Evolutionary conservation across 192 early-diverging fungal genomes (phyloP).

Genomic region (Gaertneriomyces semiglobifer): DNA sequence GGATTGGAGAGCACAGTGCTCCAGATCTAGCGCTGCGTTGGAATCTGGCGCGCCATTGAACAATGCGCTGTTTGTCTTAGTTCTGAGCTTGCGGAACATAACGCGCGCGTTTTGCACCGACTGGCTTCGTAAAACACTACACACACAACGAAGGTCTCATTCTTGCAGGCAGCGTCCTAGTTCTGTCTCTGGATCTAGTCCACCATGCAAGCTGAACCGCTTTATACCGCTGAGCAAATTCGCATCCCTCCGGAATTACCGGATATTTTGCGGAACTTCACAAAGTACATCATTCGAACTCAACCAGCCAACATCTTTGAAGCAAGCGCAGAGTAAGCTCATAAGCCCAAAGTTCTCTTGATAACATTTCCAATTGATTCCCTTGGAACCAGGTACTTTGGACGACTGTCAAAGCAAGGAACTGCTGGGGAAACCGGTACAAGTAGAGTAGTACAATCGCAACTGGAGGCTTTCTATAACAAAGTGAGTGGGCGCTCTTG

Average conservation of each 20-base stretch:
- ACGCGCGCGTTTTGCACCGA: too few relatives aligned
- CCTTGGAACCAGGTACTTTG: conserved; percentile 37
- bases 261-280: conserved; percentile 54
- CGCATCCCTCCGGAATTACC: conserved; percentile 52
- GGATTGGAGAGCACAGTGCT: too few relatives aligned
- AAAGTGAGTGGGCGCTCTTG: conserved; percentile 24
- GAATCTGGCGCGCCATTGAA: too few relatives aligned
- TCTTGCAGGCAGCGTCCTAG: too few relatives aligned
- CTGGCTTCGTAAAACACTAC: too few relatives aligned
- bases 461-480: conserved; percentile 43
- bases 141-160: too few relatives aligned
- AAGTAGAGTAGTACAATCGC: conserved; percentile 36
- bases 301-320: conserved; percentile 49
- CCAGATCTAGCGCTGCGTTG: too few relatives aligned
- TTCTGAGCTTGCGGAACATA: too few relatives aligned
- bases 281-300: conserved; percentile 47
- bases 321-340: conserved; percentile 40
- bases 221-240: conserved; percentile 55
- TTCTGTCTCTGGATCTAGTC: conserved; percentile 1
- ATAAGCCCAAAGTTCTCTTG: neutral
- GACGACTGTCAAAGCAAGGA: conserved; percentile 36
- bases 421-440: conserved; percentile 13
- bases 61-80: too few relatives aligned
- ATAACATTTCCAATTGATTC: neutral
- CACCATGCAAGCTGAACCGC: conserved; percentile 24